Conservation (phyloP, 306 rosid species). For the Quercus robur region DNA sequence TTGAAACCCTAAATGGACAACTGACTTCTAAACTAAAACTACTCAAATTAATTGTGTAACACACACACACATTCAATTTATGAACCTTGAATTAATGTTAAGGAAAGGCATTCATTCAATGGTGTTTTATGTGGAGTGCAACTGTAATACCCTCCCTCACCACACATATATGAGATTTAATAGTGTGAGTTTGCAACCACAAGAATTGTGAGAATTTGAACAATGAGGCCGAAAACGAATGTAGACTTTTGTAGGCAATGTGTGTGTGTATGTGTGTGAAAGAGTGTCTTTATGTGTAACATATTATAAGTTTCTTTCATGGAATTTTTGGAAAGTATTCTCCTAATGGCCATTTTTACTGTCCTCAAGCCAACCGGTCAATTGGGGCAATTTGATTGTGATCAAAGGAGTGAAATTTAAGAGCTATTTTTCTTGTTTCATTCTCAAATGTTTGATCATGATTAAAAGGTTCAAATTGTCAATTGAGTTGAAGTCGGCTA, state of each 20-base stretch:
- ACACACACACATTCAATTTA: neutral
- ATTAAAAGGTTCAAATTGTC: no score
- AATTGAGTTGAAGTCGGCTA: neutral
- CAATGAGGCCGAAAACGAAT: conserved; percentile 10
- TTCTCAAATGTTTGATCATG: no score
- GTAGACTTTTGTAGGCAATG: no score
- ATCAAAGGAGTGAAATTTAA: neutral
- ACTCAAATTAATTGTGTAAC: conserved; percentile 18
- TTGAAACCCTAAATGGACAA: neutral
- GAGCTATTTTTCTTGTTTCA: no score
- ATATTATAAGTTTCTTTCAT: no score
- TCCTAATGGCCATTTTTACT: no score
- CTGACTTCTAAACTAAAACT: neutral
- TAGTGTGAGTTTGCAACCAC: conserved; percentile 32
- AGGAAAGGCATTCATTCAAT: conserved; percentile 16
- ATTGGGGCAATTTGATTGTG: neutral
- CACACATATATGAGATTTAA: conserved; percentile 4
- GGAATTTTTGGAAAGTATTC: no score
- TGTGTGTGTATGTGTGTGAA: neutral
- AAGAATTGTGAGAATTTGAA: conserved; percentile 4
- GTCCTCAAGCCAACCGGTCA: neutral
- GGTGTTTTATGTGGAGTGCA: conserved; percentile 26
- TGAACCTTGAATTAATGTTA: conserved; percentile 9
- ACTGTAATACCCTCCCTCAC: conserved; percentile 21
- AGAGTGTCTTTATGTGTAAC: neutral